Evolutionary conservation across 2,329 filamentous ascomycete species (phyloP).

Genomic region (Microdochium trichocladiopsis): DNA sequence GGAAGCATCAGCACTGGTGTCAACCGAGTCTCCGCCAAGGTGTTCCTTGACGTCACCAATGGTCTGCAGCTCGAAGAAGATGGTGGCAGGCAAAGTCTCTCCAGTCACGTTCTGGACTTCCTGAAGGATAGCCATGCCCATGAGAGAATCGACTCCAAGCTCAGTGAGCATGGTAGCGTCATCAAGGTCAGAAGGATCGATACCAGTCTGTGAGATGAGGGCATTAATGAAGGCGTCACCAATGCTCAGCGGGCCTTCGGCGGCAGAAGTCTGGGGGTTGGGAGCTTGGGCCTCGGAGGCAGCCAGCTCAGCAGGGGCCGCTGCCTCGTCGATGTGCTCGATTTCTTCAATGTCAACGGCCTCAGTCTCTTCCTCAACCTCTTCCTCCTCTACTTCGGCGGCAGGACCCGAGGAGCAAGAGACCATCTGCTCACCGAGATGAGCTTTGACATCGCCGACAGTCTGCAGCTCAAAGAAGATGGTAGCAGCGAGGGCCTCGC

Average conservation of each 20-base stretch:
- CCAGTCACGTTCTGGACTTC: constrained; percentile 12
- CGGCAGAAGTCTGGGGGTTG: neutral
- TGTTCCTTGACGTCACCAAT: constrained; percentile 9
- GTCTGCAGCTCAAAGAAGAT: constrained; percentile 11
- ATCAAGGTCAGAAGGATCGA: constrained; percentile 9
- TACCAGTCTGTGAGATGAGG: constrained; percentile 9
- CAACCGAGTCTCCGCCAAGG: constrained; percentile 5
- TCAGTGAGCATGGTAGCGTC: constrained; percentile 11
- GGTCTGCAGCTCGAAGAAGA: constrained; percentile 11
- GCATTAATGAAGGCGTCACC: constrained; percentile 5
- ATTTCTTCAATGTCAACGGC: no score
- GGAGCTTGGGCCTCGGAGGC: no score
- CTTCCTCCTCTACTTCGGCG: no score
- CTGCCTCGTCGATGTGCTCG: no score
- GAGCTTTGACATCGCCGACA: constrained; percentile 9
- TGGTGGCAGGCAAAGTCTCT: constrained; percentile 8
- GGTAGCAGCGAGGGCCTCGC: constrained; percentile 8
- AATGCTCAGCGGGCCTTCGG: constrained; percentile 5
- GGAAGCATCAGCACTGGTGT: constrained; percentile 1
- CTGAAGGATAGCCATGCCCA: constrained; percentile 14
- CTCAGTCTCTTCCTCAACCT: no score
- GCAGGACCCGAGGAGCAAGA: neutral
- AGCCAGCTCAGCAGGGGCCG: no score
- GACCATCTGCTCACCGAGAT: constrained; percentile 5
- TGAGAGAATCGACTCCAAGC: constrained; percentile 17